These are phyloP conservation scores for Salix arbutifolia DNA, from an alignment of 345 rosid genomes.

Conservation along the genomic window DNA sequence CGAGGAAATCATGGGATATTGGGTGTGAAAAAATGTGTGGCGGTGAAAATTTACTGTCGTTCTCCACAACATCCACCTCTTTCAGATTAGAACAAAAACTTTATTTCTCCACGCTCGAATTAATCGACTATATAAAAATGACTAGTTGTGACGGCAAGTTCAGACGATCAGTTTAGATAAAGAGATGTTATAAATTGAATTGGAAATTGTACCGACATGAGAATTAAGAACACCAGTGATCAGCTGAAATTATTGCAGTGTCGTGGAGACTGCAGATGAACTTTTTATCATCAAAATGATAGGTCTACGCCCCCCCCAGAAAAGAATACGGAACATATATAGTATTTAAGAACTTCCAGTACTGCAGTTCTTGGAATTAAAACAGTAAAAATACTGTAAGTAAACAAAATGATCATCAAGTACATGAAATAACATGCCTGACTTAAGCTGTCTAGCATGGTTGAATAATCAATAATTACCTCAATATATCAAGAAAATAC, in stretches of 20 bases:
- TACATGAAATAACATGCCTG: background rate
- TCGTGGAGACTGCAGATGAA: too few relatives aligned
- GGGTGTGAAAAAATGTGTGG: background rate
- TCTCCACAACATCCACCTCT: background rate
- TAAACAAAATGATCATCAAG: background rate
- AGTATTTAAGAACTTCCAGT: background rate
- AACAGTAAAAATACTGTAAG: background rate
- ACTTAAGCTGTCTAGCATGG: background rate
- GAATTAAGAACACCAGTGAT: background rate
- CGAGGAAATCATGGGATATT: background rate
- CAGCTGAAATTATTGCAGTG: background rate
- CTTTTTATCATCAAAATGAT: slow-evolving; percentile 13
- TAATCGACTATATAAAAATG: background rate
- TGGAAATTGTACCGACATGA: background rate
- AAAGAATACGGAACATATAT: background rate
- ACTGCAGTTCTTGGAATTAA: background rate
- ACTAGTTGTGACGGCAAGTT: background rate
- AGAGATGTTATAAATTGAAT: background rate
- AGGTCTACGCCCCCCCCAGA: slow-evolving; percentile 1
- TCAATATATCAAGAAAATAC: too few relatives aligned
- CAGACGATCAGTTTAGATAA: background rate
- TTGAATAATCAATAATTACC: background rate
- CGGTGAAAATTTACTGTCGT: background rate
- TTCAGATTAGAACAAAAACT: background rate
- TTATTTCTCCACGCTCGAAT: background rate